These are phyloP conservation scores for Coemansia sp. DNA, from an alignment of 192 early-diverging fungal species.

Conservation along the genomic window DNA sequence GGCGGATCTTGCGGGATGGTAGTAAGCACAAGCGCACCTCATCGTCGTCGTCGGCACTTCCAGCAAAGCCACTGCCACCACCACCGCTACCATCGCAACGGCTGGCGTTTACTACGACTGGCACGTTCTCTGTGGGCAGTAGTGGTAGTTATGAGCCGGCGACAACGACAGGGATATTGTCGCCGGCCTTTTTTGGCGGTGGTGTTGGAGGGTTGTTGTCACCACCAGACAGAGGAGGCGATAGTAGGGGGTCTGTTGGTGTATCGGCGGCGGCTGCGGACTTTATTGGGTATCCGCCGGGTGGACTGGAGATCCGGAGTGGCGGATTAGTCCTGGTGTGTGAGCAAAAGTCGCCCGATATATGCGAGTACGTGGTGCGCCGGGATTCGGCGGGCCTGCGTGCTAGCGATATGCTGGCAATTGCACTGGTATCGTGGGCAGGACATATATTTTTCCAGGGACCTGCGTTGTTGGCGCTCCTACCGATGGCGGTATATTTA, in stretches of 20 bases:
- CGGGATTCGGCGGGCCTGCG: slow-evolving; percentile 29
- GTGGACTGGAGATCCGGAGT: slow-evolving; percentile 37
- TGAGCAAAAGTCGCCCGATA: slow-evolving; percentile 50
- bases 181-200: neutral
- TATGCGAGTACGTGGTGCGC: slow-evolving; percentile 43
- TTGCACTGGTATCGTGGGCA: slow-evolving; percentile 48
- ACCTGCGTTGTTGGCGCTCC: slow-evolving; percentile 22
- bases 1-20: slow-evolving; percentile 27
- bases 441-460: slow-evolving; percentile 50
- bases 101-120: slow-evolving; percentile 17
- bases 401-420: slow-evolving; percentile 37
- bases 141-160: neutral
- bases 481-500: slow-evolving; percentile 41
- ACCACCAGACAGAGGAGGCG: too few relatives aligned
- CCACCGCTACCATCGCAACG: neutral
- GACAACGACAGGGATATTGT: neutral
- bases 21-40: slow-evolving; percentile 47
- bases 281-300: slow-evolving; percentile 53
- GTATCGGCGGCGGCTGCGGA: too few relatives aligned
- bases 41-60: slow-evolving; percentile 31
- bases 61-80: slow-evolving; percentile 16
- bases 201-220: too few relatives aligned
- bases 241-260: too few relatives aligned
- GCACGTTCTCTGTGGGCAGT: slow-evolving; percentile 12
- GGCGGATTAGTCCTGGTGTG: slow-evolving; percentile 38